A percentile compares a stretch with the other conserved stretches of the same genome.
phyloP scores from a whole-genome alignment of 306 rosid genomes.

The Trifolium dubium region DNA sequence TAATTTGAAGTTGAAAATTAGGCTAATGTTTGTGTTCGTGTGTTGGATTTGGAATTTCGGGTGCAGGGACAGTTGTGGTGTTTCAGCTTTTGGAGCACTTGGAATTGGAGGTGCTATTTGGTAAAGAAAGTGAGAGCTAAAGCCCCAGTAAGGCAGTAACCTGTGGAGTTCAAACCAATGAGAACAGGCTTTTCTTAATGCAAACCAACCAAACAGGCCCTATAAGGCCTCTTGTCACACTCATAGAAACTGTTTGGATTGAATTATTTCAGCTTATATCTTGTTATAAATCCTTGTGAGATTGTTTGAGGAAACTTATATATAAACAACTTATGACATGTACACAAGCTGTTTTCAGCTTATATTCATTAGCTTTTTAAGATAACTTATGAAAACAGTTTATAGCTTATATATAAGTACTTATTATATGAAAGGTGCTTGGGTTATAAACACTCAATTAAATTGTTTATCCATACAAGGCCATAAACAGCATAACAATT shows the following conservation, averaged over 20 bases:
- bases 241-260: neutral
- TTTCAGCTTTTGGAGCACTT: conserved; percentile 76
- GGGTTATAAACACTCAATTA: too few species aligned
- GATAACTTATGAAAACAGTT: too few species aligned
- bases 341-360: too few species aligned
- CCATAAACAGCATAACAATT: neutral
- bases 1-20: neutral
- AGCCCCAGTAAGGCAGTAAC: conserved; percentile 86
- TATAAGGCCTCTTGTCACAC: conserved; percentile 7
- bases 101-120: conserved; percentile 89
- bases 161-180: conserved; percentile 91
- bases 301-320: too few species aligned
- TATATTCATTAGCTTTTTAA: too few species aligned
- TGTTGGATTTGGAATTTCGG: conserved; percentile 35
- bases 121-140: conserved; percentile 78
- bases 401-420: too few species aligned
- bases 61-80: conserved; percentile 73
- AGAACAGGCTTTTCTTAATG: conserved; percentile 65
- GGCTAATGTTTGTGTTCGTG: conserved; percentile 3
- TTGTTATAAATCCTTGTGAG: too few species aligned
- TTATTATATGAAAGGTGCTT: too few species aligned
- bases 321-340: too few species aligned
- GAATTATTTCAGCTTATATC: too few species aligned
- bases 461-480: too few species aligned
- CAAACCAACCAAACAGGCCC: too few species aligned